Evolutionary conservation across 805 yeast genomes (phyloP).

Genomic region (Danielia oregonensis): DNA sequence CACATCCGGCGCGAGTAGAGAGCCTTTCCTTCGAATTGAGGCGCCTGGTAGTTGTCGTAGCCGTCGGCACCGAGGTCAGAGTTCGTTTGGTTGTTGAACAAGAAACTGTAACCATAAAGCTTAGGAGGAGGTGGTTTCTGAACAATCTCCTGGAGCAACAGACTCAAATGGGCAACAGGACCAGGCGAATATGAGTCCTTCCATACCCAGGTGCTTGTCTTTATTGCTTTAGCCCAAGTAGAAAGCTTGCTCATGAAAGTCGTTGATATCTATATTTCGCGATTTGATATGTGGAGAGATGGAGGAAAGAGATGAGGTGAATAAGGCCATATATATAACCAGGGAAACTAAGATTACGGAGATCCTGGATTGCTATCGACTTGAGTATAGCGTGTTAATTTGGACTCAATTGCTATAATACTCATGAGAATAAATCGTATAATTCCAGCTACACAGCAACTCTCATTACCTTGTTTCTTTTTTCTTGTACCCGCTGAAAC

Average conservation of each 20-base stretch:
- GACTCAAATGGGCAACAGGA: constrained; percentile 6
- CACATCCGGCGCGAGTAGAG: constrained; percentile 67
- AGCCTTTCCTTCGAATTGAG: constrained; percentile 25
- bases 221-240: constrained; percentile 4
- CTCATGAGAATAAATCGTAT: too few species aligned
- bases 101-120: constrained; percentile 55
- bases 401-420: too few species aligned
- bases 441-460: too few species aligned
- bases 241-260: background rate
- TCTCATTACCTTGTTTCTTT: too few species aligned
- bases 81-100: constrained; percentile 61
- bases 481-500: too few species aligned
- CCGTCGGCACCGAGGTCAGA: constrained; percentile 62
- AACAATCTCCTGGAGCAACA: constrained; percentile 7
- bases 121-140: background rate
- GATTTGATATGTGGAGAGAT: too few species aligned
- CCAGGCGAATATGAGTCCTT: constrained; percentile 11
- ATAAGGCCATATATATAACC: too few species aligned
- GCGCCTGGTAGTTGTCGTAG: constrained; percentile 76
- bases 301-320: too few species aligned
- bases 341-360: too few species aligned
- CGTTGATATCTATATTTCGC: too few species aligned
- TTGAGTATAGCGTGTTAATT: too few species aligned
- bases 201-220: constrained; percentile 9
- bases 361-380: too few species aligned